Base-by-base conservation (phyloP, 805 yeast species). In the Priceomyces fermenticarens region DNA sequence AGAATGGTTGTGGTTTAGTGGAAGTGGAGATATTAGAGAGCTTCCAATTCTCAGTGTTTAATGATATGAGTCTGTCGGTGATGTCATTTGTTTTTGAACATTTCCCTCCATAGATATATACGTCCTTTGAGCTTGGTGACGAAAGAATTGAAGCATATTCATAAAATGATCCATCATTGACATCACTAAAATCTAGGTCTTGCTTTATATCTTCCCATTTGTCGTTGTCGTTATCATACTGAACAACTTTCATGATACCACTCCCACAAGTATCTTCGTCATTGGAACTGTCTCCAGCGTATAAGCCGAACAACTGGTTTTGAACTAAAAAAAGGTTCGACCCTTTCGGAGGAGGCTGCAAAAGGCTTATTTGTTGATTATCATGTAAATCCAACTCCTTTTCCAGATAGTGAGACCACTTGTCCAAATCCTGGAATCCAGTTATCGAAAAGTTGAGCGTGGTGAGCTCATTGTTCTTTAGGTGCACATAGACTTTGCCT, bases 31-130 rank as follows among this genome's bases (percentile, higher is more conserved):
- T 70, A 35, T 72, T 65, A 28, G 68, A 54, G 6, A 75, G 48
- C 5, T 56, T 53, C 25, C 54, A 42, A 1, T 61, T 47, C 0
- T 35, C 28, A 27, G 77, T 55, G 45, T 77, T 70, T 28, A 78
- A 53, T 26, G 76, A 66, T 3, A 79, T 36, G 36, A 80, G 52
- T 38, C 84, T 55, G 40, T 57, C 57, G 1, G 78, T 60, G 1
- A 73, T 60, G 0, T 49, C 39, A 3, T 57, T 54, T 9, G 45
- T 46, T 1, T 40, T 12, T 4, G 41, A 43, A 25, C 72, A 62
- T 3, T 42, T 30, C 0, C 87, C 87, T 2, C 85, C 85, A 50
- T 75, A 81, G 0, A 80, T 67, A 52, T 75, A 81, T 0, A 80
- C 51, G 2, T 71, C 60, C 12, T 62, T 55, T 6, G 62, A 49